These are phyloP conservation scores for Lyophyllum semitale DNA, from an alignment of 768 basidiomycete species.

Conservation along the genomic window DNA sequence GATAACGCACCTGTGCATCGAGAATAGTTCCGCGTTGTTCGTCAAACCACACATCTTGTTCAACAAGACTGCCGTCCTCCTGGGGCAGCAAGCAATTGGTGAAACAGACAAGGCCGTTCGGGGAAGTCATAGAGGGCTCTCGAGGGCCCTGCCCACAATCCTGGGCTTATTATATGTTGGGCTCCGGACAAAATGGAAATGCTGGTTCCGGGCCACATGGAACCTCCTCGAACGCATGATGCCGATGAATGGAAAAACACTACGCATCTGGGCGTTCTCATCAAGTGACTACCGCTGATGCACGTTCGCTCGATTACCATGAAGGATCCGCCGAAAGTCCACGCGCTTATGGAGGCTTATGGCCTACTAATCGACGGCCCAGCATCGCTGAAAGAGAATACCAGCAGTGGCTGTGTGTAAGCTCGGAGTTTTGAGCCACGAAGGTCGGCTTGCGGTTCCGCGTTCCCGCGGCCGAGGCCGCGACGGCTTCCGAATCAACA, in stretches of 20 bases:
- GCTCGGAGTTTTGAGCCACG: background rate
- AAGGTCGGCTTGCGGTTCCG: background rate
- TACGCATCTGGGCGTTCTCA: background rate
- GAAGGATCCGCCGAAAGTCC: slow-evolving; percentile 3
- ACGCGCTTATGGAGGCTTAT: background rate
- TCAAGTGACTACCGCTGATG: slow-evolving; percentile 1
- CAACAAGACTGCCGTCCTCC: slow-evolving; percentile 76
- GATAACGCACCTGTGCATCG: slow-evolving; percentile 62
- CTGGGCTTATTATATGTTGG: slow-evolving; percentile 4
- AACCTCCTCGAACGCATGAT: slow-evolving; percentile 10
- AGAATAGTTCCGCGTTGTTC: slow-evolving; percentile 71
- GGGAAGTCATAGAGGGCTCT: slow-evolving; percentile 35
- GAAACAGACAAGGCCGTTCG: slow-evolving; percentile 79
- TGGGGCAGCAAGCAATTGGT: slow-evolving; percentile 82
- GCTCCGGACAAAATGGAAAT: slow-evolving; percentile 12
- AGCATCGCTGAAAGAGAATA: background rate
- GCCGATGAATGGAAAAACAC: background rate
- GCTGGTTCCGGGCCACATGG: slow-evolving; percentile 18
- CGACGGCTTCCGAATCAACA: background rate
- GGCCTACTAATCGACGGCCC: background rate
- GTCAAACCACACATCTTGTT: slow-evolving; percentile 84
- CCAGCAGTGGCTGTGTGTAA: background rate
- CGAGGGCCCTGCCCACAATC: background rate
- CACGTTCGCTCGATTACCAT: slow-evolving; percentile 5
- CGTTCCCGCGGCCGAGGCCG: background rate